phyloP scores from a whole-genome alignment of 2,329 filamentous ascomycete species.

The Emergomyces africanus region DNA sequence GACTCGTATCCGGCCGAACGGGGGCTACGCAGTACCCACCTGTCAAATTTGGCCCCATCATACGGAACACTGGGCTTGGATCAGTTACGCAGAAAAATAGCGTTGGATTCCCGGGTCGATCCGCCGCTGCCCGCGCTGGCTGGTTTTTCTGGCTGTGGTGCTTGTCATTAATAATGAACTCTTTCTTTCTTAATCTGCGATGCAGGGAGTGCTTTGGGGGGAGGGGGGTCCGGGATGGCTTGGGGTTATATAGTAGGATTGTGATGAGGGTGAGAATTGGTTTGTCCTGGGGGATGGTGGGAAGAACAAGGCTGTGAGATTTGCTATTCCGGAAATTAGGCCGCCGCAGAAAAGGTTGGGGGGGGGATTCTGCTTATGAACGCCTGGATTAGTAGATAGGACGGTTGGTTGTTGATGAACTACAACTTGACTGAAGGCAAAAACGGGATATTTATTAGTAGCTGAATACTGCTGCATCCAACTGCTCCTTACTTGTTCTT shows the following conservation, averaged over 20 bases:
- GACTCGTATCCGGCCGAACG: neutral
- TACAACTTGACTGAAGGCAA: too few species aligned
- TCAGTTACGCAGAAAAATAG: neutral
- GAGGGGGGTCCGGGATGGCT: too few species aligned
- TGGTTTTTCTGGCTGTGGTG: too few species aligned
- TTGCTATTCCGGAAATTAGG: neutral
- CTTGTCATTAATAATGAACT: neutral
- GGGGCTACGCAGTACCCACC: neutral
- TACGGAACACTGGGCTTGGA: neutral
- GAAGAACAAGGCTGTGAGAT: neutral
- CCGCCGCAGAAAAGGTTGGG: neutral
- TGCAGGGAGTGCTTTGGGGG: neutral
- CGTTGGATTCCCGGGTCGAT: neutral
- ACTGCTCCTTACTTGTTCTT: too few species aligned
- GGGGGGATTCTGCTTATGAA: neutral
- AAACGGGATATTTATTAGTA: too few species aligned
- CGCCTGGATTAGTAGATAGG: neutral
- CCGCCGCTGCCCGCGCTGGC: neutral
- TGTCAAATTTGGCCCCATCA: neutral
- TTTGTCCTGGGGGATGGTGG: too few species aligned
- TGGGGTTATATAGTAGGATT: too few species aligned
- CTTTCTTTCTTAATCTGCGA: neutral
- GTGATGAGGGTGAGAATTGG: too few species aligned
- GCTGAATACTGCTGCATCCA: too few species aligned
- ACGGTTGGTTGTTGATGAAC: too few species aligned